Evolutionary conservation across 345 rosid species (phyloP).

Genomic region (Acer campestre): DNA sequence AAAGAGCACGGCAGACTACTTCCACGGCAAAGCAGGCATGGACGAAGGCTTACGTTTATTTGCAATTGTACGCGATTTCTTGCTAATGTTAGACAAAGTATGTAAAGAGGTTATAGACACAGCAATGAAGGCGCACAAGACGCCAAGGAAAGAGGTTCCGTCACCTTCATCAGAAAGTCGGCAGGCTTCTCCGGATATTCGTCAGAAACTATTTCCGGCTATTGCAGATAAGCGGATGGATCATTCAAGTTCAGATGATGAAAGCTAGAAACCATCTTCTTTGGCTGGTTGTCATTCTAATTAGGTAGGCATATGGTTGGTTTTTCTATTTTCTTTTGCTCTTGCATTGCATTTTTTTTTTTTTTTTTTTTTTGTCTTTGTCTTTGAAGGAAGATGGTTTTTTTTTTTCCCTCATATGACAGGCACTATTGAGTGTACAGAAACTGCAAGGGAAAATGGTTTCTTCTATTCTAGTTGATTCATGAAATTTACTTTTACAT

Average conservation of each 20-base stretch:
- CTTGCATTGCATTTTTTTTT: background rate
- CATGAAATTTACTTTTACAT: background rate
- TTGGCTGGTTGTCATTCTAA: slow-evolving; percentile 23
- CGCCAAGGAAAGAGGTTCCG: slow-evolving; percentile 38
- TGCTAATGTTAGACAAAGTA: slow-evolving; percentile 70
- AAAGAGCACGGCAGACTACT: slow-evolving; percentile 78
- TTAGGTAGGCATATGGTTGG: slow-evolving; percentile 12
- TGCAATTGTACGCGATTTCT: slow-evolving; percentile 73
- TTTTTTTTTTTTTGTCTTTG: too few relatives aligned
- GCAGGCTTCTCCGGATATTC: slow-evolving; percentile 43
- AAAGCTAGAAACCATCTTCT: slow-evolving; percentile 30
- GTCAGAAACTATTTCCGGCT: slow-evolving; percentile 63
- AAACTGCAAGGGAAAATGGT: slow-evolving; percentile 13
- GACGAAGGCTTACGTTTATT: slow-evolving; percentile 87
- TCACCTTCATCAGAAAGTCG: slow-evolving; percentile 34
- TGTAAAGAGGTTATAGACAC: slow-evolving; percentile 63
- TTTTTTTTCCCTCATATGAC: background rate
- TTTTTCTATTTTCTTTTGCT: background rate
- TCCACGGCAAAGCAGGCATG: slow-evolving; percentile 70
- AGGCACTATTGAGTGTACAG: background rate
- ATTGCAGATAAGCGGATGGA: slow-evolving; percentile 53
- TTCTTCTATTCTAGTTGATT: background rate
- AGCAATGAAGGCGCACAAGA: slow-evolving; percentile 29
- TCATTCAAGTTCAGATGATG: slow-evolving; percentile 66
- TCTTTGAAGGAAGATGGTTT: background rate